Evolutionary conservation across 352 stramenopile genomes (phyloP), one percentile per base, ranked within the genome.

Genomic region (Blastocystis sp.): DNA sequence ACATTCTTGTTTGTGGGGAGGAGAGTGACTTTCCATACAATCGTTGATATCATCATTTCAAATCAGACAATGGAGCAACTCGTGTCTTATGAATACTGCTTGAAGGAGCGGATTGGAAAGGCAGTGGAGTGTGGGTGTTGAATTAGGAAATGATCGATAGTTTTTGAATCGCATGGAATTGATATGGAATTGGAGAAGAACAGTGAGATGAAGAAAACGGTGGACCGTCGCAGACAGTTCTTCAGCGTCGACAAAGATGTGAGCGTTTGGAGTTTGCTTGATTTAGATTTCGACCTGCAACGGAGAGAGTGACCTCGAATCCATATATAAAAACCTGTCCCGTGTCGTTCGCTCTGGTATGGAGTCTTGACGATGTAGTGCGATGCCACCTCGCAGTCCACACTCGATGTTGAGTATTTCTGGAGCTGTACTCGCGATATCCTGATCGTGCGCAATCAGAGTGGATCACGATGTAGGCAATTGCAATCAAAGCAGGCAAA

Each of bases 21-120:
- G n/a, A n/a, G n/a, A 24, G 8, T 72, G 16, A 7, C 8, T 72
- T 34, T 59, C n/a, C 49, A 4, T 59, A 7, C 8, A 18, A 21
- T 48, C 8, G 7, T 81, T 81, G 51, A 42, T 63, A 9, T 7
- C 11, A 21, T 24, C 27, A 59, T 40, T 61, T 63, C 21, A 64
- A 14, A 40, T 63, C 63, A 51, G 6, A 53, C 7, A 44, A 81
- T 81, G 69, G 69, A 81, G 29, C 21, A 59, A 63, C n/a, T 81
- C n/a, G 36, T 81, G 11, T 59, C 8, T 21, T 81, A 81, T 64
- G 69, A 81, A 38, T 81, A 81, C 36, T 81, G 69, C 48, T 64
- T 81, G 32, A 81, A 81, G 29, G 69, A 81, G 40, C 14, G 69
- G 14, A 63, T 81, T 64, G 48, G 40, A 27, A 29, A 54, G 18